These are phyloP conservation scores for Trichoderma aggressivum DNA, from an alignment of 2,329 filamentous ascomycete species.

Conservation along the genomic window DNA sequence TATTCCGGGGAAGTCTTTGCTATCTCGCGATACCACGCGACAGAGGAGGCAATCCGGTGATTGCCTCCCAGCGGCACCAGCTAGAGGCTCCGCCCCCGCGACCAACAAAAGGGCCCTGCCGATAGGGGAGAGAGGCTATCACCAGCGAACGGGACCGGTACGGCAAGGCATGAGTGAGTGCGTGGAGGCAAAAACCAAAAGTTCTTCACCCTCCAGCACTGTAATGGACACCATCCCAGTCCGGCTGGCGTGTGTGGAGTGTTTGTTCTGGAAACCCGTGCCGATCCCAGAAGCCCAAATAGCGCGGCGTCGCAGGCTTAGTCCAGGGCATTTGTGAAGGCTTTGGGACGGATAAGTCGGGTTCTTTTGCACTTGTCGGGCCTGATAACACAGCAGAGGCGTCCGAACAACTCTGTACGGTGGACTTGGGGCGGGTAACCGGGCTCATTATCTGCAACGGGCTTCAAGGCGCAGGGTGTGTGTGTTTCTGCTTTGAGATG, in stretches of 20 bases:
- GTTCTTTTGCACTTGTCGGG: conserved; percentile 4
- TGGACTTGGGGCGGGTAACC: background rate
- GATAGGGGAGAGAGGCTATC: conserved; percentile 9
- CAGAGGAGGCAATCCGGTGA: conserved; percentile 7
- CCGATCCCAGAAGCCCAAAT: conserved; percentile 7
- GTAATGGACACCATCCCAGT: background rate
- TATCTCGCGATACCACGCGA: conserved; percentile 1
- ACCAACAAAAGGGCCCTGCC: background rate
- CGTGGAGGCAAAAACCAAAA: conserved; percentile 9
- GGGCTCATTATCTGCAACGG: background rate
- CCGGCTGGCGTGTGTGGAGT: background rate
- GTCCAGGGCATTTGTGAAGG: background rate
- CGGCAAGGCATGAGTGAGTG: background rate
- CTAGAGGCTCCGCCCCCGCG: conserved; percentile 1
- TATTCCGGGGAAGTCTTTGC: background rate
- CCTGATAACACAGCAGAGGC: conserved; percentile 8
- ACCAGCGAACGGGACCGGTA: background rate
- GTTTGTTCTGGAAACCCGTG: background rate
- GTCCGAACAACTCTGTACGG: conserved; percentile 7
- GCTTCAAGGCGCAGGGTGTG: background rate
- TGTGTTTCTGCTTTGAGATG: background rate
- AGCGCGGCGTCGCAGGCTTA: background rate
- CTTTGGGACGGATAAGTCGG: conserved; percentile 9
- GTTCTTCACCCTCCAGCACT: background rate
- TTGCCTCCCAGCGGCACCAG: background rate